These are phyloP conservation scores for Sapria himalayana DNA, from an alignment of 345 rosid species.

Conservation along the genomic window DNA sequence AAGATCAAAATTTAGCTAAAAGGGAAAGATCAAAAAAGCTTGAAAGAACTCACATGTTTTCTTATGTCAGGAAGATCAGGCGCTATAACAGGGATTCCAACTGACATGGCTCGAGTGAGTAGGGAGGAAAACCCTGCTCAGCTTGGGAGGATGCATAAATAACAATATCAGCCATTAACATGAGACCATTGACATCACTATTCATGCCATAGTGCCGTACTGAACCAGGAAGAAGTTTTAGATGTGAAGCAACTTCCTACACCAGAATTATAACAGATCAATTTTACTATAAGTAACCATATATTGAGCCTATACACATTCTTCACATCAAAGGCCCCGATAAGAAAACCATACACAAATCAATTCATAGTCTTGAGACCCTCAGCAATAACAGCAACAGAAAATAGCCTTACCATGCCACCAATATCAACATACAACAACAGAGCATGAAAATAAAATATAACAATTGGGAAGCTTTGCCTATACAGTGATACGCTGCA, in stretches of 20 bases:
- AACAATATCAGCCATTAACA: slow-evolving; percentile 72
- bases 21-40: slow-evolving; percentile 6
- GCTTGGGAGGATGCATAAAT: slow-evolving; percentile 85
- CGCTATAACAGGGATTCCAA: slow-evolving; percentile 46
- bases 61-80: slow-evolving; percentile 63
- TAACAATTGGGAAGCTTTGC: too few species aligned
- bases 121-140: slow-evolving; percentile 81
- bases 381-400: too few species aligned
- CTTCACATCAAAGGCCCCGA: too few species aligned
- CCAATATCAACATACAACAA: too few species aligned
- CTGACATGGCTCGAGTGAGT: slow-evolving; percentile 75
- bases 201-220: slow-evolving; percentile 54
- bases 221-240: slow-evolving; percentile 53
- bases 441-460: background rate
- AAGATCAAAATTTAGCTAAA: slow-evolving; percentile 6
- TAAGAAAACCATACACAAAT: too few species aligned
- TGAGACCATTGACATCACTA: slow-evolving; percentile 44
- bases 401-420: too few species aligned
- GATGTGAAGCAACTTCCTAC: slow-evolving; percentile 60
- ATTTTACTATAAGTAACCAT: slow-evolving; percentile 1
- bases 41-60: slow-evolving; percentile 39
- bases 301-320: slow-evolving; percentile 1
- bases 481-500: too few species aligned
- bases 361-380: too few species aligned
- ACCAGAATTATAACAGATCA: slow-evolving; percentile 7